A percentile compares a stretch with the other conserved stretches of the same genome.
Conservation (phyloP, 2,329 filamentous ascomycete genomes). For the Knufia fluminis region DNA sequence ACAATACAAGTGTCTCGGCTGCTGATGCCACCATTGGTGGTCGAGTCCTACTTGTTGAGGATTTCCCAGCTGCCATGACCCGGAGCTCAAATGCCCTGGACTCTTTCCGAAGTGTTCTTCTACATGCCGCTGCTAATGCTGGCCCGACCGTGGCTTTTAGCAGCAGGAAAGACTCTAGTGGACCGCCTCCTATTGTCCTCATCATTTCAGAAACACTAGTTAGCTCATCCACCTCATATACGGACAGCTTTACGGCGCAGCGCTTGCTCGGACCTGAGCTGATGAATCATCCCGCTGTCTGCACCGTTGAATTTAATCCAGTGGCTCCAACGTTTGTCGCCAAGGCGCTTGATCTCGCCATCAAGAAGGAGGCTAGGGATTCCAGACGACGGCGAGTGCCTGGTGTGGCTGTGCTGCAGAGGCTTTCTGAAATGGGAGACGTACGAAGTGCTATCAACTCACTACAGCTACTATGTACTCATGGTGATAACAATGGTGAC, state of each 20-base stretch:
- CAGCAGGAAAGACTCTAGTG: conserved; percentile 24
- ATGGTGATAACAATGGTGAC: conserved; percentile 63
- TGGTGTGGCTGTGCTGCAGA: conserved; percentile 67
- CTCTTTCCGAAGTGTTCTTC: conserved; percentile 65
- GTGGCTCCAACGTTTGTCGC: conserved; percentile 77
- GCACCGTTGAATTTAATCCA: conserved; percentile 82
- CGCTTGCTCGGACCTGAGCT: conserved; percentile 81
- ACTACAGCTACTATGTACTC: conserved; percentile 82
- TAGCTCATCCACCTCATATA: conserved; percentile 71
- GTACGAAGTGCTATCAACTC: conserved; percentile 87
- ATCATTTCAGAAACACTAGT: conserved; percentile 85
- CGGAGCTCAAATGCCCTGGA: conserved; percentile 54
- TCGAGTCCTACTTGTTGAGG: conserved; percentile 64
- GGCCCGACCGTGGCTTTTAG: conserved; percentile 40
- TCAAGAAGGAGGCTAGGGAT: conserved; percentile 74
- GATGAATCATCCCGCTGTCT: conserved; percentile 66
- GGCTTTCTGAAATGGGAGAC: conserved; percentile 77
- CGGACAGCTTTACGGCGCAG: conserved; percentile 89
- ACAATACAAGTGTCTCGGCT: conserved; percentile 14
- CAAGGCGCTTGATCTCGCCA: conserved; percentile 72
- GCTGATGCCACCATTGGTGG: conserved; percentile 22
- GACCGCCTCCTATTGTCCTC: conserved; percentile 68
- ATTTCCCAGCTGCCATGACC: conserved; percentile 69
- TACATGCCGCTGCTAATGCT: conserved; percentile 57
- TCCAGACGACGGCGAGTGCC: conserved; percentile 68